Base-by-base conservation (phyloP, 768 basidiomycete genomes). In the Phlebiopsis gigantea region DNA sequence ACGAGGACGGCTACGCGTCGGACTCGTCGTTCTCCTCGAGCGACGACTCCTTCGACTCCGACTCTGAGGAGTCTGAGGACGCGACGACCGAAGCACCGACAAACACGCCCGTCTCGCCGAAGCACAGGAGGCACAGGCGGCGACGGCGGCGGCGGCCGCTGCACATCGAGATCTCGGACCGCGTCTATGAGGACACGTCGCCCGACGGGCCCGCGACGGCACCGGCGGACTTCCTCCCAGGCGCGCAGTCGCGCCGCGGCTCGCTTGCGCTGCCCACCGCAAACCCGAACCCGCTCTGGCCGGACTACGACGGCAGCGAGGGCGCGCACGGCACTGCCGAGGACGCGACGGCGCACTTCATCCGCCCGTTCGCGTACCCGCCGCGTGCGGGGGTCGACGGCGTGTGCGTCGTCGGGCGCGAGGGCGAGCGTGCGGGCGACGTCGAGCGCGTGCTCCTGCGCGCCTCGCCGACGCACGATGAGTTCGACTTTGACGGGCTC, bases 131-230 rank as follows among this genome's bases (percentile, higher is more conserved):
- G 44, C 44, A 25, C 19, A 14, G 51, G 29, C 29, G 51, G 15
- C 19, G 55, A 59, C 50, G 58, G 47, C 42, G 51, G 31, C 48
- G n/a, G n/a, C n/a, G n/a, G n/a, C n/a, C n/a, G n/a, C n/a, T n/a
- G n/a, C n/a, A 21, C 54, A 73, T 70, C 52, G 69, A 75, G 42
- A 68, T 78, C 31, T 78, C 77, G 12, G 75, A 75, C 15, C 77
- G 76, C 8, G 72, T 71, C 58, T 77, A 73, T 57, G 77, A 74
- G 30, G 63, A 75, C 14, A 76, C 77, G 6, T 71, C 73, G 0
- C 76, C 76, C 0, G 75, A 77, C 50, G 76, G 77, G 0, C 76
- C 75, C 15, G 75, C 76, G 14, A 78, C 74, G 1, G 72, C 75
- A 17, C 71, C 74, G 1, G 70, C 53, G 25, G 57, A 47, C 46